Evolutionary conservation across 2,329 filamentous ascomycete genomes (phyloP).

Genomic region (Aspergillus floridensis): DNA sequence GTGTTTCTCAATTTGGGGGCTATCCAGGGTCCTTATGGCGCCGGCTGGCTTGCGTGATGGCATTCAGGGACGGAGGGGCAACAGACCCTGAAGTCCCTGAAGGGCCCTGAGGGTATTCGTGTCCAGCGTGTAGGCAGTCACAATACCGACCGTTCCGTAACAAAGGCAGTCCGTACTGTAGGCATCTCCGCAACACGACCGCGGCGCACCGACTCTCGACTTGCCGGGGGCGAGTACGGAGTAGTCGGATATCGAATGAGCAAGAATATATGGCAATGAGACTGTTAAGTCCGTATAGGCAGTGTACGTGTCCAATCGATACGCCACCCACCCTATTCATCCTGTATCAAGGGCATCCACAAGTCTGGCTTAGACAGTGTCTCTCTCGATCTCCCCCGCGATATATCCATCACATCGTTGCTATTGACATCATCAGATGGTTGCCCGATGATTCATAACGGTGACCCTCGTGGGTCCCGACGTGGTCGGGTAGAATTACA

Average conservation of each 20-base stretch:
- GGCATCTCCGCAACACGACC: background rate
- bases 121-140: background rate
- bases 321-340: background rate
- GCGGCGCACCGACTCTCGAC: background rate
- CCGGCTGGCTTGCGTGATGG: constrained; percentile 1
- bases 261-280: background rate
- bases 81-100: constrained; percentile 4
- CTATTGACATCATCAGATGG: background rate
- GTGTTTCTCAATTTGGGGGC: background rate
- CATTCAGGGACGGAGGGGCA: constrained; percentile 3
- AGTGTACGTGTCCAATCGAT: background rate
- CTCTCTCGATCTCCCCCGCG: background rate
- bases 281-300: background rate
- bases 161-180: background rate
- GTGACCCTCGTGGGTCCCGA: constrained; percentile 10
- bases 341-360: background rate
- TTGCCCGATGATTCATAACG: background rate
- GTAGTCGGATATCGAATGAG: background rate
- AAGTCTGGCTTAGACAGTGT: background rate
- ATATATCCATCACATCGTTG: background rate
- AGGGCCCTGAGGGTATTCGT: constrained; percentile 2
- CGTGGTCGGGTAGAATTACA: constrained; percentile 10
- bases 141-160: constrained; percentile 1
- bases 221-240: background rate
- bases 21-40: constrained; percentile 2